phyloP scores from a whole-genome alignment of 2,329 filamentous ascomycete species.

The Cordyceps farinosa region DNA sequence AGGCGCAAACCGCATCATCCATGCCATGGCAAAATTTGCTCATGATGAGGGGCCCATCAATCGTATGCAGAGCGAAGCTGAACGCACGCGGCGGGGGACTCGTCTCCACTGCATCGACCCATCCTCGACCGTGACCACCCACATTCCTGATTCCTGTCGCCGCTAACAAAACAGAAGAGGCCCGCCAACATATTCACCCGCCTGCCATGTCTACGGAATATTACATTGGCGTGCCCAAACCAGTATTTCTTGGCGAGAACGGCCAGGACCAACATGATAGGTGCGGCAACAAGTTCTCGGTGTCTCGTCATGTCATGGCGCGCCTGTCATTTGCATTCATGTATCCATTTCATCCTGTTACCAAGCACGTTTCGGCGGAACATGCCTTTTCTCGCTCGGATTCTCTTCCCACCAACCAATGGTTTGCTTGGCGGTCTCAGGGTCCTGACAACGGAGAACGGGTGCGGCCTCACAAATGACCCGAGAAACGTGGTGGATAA shows the following conservation, averaged over 20 bases:
- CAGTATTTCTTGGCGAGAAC: not conserved
- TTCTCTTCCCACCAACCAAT: not conserved
- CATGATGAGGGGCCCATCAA: not conserved
- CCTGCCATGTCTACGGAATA: not conserved
- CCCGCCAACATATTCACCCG: not conserved
- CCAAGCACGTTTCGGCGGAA: not conserved
- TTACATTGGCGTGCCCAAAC: not conserved
- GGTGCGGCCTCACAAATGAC: not conserved
- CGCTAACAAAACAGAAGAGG: not conserved
- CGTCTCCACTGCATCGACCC: slow-evolving; percentile 13
- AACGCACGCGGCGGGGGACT: not conserved
- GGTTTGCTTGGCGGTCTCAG: not conserved
- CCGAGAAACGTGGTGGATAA: not conserved
- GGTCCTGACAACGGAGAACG: not conserved
- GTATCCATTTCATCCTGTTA: not conserved
- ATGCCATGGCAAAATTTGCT: not conserved
- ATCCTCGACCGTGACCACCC: not conserved
- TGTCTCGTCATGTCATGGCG: not conserved
- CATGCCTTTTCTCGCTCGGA: not conserved
- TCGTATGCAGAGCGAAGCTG: not conserved
- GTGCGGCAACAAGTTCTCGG: not conserved
- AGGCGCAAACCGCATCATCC: not conserved
- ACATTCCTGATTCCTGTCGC: slow-evolving; percentile 9
- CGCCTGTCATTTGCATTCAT: not conserved
- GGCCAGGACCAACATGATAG: not conserved